Base-by-base conservation (phyloP, 1,284 basidiomycete genomes). In the Heterobasidion irregulare region DNA sequence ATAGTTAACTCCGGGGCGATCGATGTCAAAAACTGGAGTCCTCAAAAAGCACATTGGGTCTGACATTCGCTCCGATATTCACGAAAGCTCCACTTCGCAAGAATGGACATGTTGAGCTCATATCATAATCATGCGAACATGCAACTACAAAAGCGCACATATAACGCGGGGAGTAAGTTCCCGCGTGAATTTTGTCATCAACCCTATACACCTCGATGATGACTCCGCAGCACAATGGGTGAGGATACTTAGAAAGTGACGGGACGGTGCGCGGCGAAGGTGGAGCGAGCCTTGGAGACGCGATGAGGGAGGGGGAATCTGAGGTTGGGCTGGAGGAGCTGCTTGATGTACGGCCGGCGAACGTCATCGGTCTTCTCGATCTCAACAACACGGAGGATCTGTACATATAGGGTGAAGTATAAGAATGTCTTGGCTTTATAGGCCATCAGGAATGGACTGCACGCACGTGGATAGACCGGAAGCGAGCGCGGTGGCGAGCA, bases 291-390 rank as follows among this genome's bases (percentile, higher is more conserved):
- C 75, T 89, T 90, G 58, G 72, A 59, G 60, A 92, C 80, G 55
- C 96, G 91, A 80, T 98, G 97, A 60, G 96, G 94, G 55, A 99
- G 88, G 63, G 97, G 96, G 94, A 99, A 99, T 76, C 89, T 94
- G 80, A 99, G 89, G 64, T 83, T 79, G 62, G 94, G 94, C 54
- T 77, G 75, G 66, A 98, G 77, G 68, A 99, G 85, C 75, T 99
- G 97, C 80, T 92, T 97, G 83, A 98, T 95, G 83, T 98, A 97
- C 38, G 93, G 89, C 64, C 92, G 84, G 77, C 94, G 94, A 64
- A 99, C 74, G 69, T 99, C 96, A 34, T 84, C 89, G 53, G 80
- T 75, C 83, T 98, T 98, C 77, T 91, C 86, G 66, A 98, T 81
- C 79, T 95, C 93, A 57, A 93, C 88, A 47, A 96, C 92, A 66